These are phyloP conservation scores for Helminthosporium solani DNA, from an alignment of 2,329 filamentous ascomycete species.

Conservation along the genomic window DNA sequence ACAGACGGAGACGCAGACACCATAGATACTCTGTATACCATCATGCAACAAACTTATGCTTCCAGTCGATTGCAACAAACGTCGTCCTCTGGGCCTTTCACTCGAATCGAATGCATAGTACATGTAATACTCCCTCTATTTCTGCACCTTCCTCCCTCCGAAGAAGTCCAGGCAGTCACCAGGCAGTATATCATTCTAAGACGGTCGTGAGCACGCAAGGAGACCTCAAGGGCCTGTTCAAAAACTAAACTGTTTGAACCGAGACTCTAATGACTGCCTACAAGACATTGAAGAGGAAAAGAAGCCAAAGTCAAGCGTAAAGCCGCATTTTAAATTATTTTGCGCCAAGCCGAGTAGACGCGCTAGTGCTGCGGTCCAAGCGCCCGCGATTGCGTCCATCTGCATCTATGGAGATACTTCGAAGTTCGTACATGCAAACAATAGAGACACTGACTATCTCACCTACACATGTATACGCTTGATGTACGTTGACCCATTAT, in stretches of 20 bases:
- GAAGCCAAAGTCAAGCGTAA: conserved; percentile 39
- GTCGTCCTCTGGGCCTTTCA: too few relatives aligned
- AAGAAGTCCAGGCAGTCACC: conserved; percentile 56
- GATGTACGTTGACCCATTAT: too few relatives aligned
- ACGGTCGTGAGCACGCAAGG: conserved; percentile 96
- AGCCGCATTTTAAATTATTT: conserved; percentile 19
- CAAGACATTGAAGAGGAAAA: conserved; percentile 69
- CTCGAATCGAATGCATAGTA: too few relatives aligned
- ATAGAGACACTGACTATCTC: too few relatives aligned
- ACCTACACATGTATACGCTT: too few relatives aligned
- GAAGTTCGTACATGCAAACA: too few relatives aligned
- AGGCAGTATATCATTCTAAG: conserved; percentile 74
- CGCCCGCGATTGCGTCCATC: neutral
- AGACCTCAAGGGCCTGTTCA: conserved; percentile 83
- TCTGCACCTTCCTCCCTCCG: conserved; percentile 44
- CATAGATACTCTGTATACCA: too few relatives aligned
- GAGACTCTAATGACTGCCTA: conserved; percentile 99
- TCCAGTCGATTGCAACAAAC: too few relatives aligned
- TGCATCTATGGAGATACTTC: too few relatives aligned
- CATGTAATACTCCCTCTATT: conserved; percentile 46
- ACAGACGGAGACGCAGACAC: too few relatives aligned
- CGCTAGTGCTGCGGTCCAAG: conserved; percentile 14
- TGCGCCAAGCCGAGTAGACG: conserved; percentile 14
- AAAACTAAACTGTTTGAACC: conserved; percentile 84
- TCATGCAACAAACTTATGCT: too few relatives aligned